Evolutionary conservation across 23 red algal genomes (phyloP).

Genomic region (Gracilaria domingensis): DNA sequence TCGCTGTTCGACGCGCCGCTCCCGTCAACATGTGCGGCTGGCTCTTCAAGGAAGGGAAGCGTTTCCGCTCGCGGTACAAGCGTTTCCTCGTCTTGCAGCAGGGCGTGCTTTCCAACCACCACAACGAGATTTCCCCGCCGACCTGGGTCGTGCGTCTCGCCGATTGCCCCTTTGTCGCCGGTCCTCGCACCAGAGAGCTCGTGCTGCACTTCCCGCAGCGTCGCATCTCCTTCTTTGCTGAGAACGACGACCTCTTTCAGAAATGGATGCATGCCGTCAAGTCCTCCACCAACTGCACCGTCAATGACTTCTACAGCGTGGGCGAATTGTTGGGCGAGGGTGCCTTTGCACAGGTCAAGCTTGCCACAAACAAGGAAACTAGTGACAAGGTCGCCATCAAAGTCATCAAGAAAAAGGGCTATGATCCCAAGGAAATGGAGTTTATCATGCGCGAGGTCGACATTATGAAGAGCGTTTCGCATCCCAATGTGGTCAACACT

Average conservation of each 20-base stretch:
- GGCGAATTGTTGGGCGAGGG: constrained; percentile 91
- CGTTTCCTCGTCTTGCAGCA: constrained; percentile 81
- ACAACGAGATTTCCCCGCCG: constrained; percentile 58
- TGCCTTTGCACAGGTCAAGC: constrained; percentile 86
- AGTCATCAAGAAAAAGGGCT: constrained; percentile 83
- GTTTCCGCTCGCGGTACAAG: constrained; percentile 69
- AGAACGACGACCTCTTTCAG: constrained; percentile 53
- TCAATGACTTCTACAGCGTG: constrained; percentile 93
- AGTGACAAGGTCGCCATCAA: constrained; percentile 84
- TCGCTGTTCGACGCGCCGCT: constrained; percentile 43
- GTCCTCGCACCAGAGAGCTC: constrained; percentile 74
- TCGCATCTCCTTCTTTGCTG: constrained; percentile 87
- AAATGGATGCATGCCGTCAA: constrained; percentile 79
- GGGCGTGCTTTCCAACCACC: constrained; percentile 81
- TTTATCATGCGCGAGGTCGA: constrained; percentile 88
- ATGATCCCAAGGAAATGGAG: constrained; percentile 75
- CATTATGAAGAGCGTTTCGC: constrained; percentile 80
- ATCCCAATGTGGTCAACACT: constrained; percentile 87
- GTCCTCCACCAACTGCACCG: constrained; percentile 55
- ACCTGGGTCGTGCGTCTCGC: constrained; percentile 81
- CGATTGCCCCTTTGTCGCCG: constrained; percentile 76
- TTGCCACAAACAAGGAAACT: constrained; percentile 62
- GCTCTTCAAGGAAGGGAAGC: constrained; percentile 86
- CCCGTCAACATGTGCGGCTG: constrained; percentile 83
- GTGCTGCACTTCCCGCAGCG: constrained; percentile 71